A percentile compares a stretch with the other conserved stretches of the same genome.
Evolutionary conservation across 129 eudicot genomes (phyloP).

Genomic region (Helianthus tuberosus): DNA sequence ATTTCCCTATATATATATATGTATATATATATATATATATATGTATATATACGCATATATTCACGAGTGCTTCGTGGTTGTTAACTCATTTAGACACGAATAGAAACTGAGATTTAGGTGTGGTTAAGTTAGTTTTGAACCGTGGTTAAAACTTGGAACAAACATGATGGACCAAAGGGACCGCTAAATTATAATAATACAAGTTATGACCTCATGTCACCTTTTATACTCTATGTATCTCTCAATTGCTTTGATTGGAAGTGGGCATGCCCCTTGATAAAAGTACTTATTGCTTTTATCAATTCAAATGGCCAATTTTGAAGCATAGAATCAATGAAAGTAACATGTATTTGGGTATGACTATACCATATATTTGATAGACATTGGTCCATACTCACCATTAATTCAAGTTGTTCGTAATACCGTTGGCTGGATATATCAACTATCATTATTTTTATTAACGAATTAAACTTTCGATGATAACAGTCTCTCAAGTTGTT

Average conservation of each 20-base stretch:
- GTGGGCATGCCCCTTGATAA: slow-evolving; percentile 31
- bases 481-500: background rate
- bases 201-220: slow-evolving; percentile 27
- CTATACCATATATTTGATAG: slow-evolving; percentile 8
- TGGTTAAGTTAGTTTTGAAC: slow-evolving; percentile 3
- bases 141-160: slow-evolving; percentile 12
- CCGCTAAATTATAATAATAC: slow-evolving; percentile 22
- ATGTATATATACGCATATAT: too few species aligned
- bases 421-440: background rate
- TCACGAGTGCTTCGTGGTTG: background rate
- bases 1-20: too few species aligned
- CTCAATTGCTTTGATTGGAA: slow-evolving; percentile 35
- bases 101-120: background rate
- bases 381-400: slow-evolving; percentile 3
- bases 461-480: background rate
- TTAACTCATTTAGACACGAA: background rate
- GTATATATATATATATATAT: too few species aligned
- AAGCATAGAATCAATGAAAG: slow-evolving; percentile 27
- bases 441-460: background rate
- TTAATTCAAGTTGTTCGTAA: slow-evolving; percentile 2
- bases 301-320: slow-evolving; percentile 15
- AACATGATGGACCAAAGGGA: slow-evolving; percentile 13
- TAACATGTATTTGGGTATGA: slow-evolving; percentile 22
- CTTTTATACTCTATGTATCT: slow-evolving; percentile 20
- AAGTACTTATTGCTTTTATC: slow-evolving; percentile 32